phyloP scores from a whole-genome alignment of 129 eudicot species.

The Lonicera japonica region DNA sequence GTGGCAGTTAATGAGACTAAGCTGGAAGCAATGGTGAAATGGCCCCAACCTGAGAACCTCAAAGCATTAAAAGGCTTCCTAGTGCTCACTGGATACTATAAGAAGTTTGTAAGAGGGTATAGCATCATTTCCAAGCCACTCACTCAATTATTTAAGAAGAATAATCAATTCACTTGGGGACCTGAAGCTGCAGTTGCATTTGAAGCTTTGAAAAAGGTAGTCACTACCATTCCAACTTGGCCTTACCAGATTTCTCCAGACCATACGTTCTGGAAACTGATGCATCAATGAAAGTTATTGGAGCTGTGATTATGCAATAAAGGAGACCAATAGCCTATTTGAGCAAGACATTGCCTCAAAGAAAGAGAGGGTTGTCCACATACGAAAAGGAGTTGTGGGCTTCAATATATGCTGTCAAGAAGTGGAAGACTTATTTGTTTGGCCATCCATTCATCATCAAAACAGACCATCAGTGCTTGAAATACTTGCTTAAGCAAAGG shows the following conservation, averaged over 20 bases:
- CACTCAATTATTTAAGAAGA: not conserved
- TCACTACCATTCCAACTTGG: not conserved
- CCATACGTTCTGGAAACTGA: not conserved
- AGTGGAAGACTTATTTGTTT: no score
- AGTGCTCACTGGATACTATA: not conserved
- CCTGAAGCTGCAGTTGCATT: not conserved
- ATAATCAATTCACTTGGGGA: not conserved
- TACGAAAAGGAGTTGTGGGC: no score
- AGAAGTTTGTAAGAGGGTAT: not conserved
- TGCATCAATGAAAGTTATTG: not conserved
- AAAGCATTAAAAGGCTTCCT: not conserved
- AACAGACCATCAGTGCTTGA: not conserved
- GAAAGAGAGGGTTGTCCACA: not conserved
- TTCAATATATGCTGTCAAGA: no score
- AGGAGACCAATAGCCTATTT: not conserved
- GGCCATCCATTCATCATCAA: not conserved
- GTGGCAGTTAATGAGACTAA: not conserved
- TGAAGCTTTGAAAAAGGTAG: not conserved
- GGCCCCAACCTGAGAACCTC: no score
- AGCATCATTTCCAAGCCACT: not conserved
- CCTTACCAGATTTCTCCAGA: not conserved
- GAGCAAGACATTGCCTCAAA: not conserved
- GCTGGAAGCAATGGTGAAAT: not conserved
- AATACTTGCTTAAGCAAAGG: not conserved
- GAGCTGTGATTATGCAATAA: not conserved